Evolutionary conservation across 2,329 filamentous ascomycete genomes (phyloP).

Genomic region (Apiospora sp.): DNA sequence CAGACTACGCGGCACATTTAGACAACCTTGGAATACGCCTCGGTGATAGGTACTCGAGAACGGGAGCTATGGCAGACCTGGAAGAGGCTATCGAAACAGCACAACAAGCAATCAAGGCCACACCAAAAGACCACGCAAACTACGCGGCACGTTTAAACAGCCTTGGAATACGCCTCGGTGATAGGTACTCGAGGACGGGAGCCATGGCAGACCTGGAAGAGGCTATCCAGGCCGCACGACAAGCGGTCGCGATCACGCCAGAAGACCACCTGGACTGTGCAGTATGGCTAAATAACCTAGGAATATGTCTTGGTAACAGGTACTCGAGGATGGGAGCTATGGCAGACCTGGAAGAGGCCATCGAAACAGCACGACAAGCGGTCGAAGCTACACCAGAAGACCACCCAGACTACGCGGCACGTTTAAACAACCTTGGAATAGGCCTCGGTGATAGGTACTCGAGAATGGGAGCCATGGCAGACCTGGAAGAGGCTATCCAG

Average conservation of each 20-base stretch:
- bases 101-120: not conserved
- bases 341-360: slow-evolving; percentile 31
- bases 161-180: too few relatives aligned
- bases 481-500: slow-evolving; percentile 14
- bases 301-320: not conserved
- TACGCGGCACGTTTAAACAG: too few relatives aligned
- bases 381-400: slow-evolving; percentile 25
- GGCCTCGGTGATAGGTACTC: not conserved
- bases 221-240: too few relatives aligned
- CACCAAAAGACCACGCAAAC: too few relatives aligned
- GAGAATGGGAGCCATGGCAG: not conserved
- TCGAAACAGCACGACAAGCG: slow-evolving; percentile 27
- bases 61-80: too few relatives aligned
- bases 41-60: too few relatives aligned
- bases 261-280: too few relatives aligned
- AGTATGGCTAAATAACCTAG: too few relatives aligned
- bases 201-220: too few relatives aligned
- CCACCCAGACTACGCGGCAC: slow-evolving; percentile 18
- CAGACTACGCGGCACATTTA: slow-evolving; percentile 9
- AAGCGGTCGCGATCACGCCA: too few relatives aligned
- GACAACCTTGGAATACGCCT: not conserved
- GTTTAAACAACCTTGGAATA: slow-evolving; percentile 14
- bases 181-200: too few relatives aligned
- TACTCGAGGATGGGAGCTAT: slow-evolving; percentile 23
- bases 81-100: too few relatives aligned